These are phyloP conservation scores for Aspergillus sclerotialis DNA, from an alignment of 2,329 filamentous ascomycete genomes.

Conservation along the genomic window DNA sequence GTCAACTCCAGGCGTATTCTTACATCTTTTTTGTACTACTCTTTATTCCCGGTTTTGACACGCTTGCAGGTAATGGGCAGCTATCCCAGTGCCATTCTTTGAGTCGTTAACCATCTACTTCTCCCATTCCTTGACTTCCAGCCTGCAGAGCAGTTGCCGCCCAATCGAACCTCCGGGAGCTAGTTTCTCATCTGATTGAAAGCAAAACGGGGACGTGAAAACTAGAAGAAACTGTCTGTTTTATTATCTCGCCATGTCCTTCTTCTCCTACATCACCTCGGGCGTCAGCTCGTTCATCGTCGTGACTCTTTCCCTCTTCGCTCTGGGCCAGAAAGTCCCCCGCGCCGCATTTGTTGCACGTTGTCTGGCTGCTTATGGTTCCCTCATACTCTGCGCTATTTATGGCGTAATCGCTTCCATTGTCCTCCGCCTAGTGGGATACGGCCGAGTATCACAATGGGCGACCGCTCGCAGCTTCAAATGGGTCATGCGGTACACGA, in stretches of 20 bases:
- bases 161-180: too few species aligned
- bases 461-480: constrained; percentile 72
- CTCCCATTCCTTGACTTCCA: constrained; percentile 2
- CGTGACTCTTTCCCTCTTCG: constrained; percentile 46
- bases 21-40: neutral
- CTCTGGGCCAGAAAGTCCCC: constrained; percentile 35
- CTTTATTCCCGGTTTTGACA: neutral
- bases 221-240: too few species aligned
- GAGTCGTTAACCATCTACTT: constrained; percentile 4
- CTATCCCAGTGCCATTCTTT: neutral
- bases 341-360: constrained; percentile 41
- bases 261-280: constrained; percentile 53
- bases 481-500: constrained; percentile 64
- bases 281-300: constrained; percentile 59
- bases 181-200: too few species aligned
- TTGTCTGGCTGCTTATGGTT: constrained; percentile 40
- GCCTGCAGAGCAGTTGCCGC: constrained; percentile 1
- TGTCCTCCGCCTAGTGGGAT: constrained; percentile 61
- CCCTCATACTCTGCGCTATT: constrained; percentile 45
- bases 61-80: neutral
- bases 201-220: too few species aligned
- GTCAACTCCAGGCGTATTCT: neutral
- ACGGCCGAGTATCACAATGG: constrained; percentile 78
- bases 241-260: constrained; percentile 47
- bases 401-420: constrained; percentile 74